Evolutionary conservation across 768 basidiomycete species (phyloP).

Genomic region (Lentinula sp.): DNA sequence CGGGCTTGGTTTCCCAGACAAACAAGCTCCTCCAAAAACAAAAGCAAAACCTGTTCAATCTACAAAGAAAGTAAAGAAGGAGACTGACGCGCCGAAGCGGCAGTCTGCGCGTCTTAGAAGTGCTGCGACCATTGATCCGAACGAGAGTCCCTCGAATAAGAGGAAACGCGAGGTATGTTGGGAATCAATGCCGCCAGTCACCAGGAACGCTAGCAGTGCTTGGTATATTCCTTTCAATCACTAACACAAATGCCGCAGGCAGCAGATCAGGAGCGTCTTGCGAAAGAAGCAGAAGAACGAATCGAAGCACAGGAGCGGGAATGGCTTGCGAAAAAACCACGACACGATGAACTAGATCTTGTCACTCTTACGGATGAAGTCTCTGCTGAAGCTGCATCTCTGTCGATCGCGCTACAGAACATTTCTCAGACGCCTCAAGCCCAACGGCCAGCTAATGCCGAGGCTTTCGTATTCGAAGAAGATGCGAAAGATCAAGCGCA

Average conservation of each 20-base stretch:
- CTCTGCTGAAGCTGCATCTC: constrained; percentile 34
- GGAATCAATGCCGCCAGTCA: not conserved
- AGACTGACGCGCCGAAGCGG: constrained; percentile 48
- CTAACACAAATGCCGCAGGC: constrained; percentile 24
- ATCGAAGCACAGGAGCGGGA: constrained; percentile 57
- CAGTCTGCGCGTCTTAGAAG: constrained; percentile 60
- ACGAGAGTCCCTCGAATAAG: constrained; percentile 62
- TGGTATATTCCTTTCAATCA: not conserved
- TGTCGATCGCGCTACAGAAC: constrained; percentile 39
- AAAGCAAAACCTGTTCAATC: constrained; percentile 62
- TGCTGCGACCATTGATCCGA: constrained; percentile 34
- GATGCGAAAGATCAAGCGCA: constrained; percentile 41
- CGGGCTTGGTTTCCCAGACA: constrained; percentile 38
- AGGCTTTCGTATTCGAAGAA: constrained; percentile 45
- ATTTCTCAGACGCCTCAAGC: constrained; percentile 30
- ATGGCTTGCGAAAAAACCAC: constrained; percentile 59
- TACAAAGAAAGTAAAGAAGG: constrained; percentile 44
- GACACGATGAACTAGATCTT: constrained; percentile 62
- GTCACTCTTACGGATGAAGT: constrained; percentile 48
- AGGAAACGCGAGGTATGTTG: constrained; percentile 57
- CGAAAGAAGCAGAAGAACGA: constrained; percentile 56
- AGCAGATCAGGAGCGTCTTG: constrained; percentile 42
- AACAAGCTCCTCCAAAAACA: constrained; percentile 25
- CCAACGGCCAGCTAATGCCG: constrained; percentile 36
- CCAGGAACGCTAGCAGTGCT: not conserved